Evolutionary conservation across 768 basidiomycete species (phyloP), one percentile per base, ranked within the genome.

Genomic region (Rhodotorula kratochvilovae): DNA sequence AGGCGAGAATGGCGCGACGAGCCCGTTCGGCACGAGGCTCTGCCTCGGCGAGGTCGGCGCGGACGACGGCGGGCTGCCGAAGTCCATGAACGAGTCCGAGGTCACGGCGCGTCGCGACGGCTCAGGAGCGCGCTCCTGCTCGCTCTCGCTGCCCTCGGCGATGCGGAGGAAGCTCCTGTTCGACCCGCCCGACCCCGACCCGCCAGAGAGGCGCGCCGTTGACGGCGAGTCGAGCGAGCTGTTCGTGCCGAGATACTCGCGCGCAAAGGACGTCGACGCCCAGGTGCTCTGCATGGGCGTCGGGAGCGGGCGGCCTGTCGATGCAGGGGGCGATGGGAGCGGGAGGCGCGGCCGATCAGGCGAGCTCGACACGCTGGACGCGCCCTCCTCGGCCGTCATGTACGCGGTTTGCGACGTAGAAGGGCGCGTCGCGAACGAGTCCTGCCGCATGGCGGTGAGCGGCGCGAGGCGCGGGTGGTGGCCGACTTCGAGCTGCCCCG

Each of bases 161-260:
- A 63, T 46, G 27, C 56, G 46, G 33, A 71, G 56, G 43, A 50
- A 71, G 65, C 70, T 71, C 39, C 39, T 11, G 39, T 42, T 55
- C 1, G 64, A 50, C 10, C 48, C 25, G 48, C 48, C 48, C 48
- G 25, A 50, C 10, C 48, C 25, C 4, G 48, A 50, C 48, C 48
- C 48, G 27, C 27, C 25, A 6, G 43, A 23, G 7, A 48, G 55
- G 19, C 29, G 21, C 1, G 2, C 42, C 29, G 43, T 16, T 5
- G 10, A 2, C 13, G 27, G 19, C 17, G 56, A 33, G n/a, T n/a
- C n/a, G n/a, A n/a, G n/a, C n/a, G n/a, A n/a, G n/a, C n/a, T n/a
- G n/a, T n/a, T n/a, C 8, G 29, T 35, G 39, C 61, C 70, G 56
- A 71, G 56, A 45, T 71, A 67, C 48, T 59, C 65, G 27, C 65